Conservation (phyloP, 768 basidiomycete species). For the Crepidotus variabilis region DNA sequence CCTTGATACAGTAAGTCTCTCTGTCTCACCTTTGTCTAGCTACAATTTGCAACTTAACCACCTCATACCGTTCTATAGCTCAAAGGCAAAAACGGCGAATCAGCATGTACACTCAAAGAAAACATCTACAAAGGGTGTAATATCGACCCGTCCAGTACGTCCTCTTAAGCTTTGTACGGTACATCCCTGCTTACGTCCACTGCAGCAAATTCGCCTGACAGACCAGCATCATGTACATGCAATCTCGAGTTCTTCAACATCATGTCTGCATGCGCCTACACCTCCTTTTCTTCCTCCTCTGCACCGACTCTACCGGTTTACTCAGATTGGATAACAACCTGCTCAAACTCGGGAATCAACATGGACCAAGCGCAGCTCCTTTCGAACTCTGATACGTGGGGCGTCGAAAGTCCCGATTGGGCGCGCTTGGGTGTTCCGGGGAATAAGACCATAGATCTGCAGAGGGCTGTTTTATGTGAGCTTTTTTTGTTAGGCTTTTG, state of each 20-base stretch:
- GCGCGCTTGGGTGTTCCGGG: slow-evolving; percentile 16
- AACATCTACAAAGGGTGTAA: too few relatives aligned
- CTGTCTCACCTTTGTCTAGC: too few relatives aligned
- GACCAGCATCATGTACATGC: slow-evolving; percentile 20
- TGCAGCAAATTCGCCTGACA: too few relatives aligned
- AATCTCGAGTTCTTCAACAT: slow-evolving; percentile 27
- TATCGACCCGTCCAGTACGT: too few relatives aligned
- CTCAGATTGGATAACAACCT: slow-evolving; percentile 16
- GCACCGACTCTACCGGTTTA: slow-evolving; percentile 21
- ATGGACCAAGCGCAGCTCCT: slow-evolving; percentile 6
- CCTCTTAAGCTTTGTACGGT: too few relatives aligned
- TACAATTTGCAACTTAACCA: too few relatives aligned
- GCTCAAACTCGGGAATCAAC: slow-evolving; percentile 10
- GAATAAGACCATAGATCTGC: slow-evolving; percentile 18
- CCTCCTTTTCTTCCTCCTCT: not conserved
- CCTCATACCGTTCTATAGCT: too few relatives aligned
- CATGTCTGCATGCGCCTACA: slow-evolving; percentile 23
- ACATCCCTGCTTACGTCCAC: too few relatives aligned
- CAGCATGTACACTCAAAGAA: too few relatives aligned
- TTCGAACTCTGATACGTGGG: slow-evolving; percentile 6
- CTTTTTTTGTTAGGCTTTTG: not conserved
- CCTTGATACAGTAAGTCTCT: too few relatives aligned
- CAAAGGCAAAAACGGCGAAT: too few relatives aligned
- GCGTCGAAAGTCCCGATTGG: slow-evolving; percentile 15
- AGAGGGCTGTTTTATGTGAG: slow-evolving; percentile 19